Percentiles rank a stretch among this genome's conserved stretches.
Evolutionary conservation across 1,284 basidiomycete genomes (phyloP).

Genomic region (Albatrellus sp.): DNA sequence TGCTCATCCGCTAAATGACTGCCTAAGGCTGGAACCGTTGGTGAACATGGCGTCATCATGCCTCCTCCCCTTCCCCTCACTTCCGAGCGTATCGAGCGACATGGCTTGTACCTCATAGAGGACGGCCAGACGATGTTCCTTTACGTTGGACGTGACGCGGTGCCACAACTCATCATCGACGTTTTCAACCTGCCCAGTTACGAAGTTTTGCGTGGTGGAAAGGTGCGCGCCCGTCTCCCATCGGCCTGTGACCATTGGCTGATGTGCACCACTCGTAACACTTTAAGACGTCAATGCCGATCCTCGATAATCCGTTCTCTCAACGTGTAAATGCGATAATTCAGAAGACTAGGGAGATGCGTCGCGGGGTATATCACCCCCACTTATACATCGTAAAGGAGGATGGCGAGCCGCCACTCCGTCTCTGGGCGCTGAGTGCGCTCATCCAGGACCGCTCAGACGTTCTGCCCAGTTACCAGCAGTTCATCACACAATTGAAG

Average conservation of each 20-base stretch:
- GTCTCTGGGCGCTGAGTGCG: constrained; percentile 89
- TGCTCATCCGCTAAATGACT: constrained; percentile 2
- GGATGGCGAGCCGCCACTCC: constrained; percentile 89
- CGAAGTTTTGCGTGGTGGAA: constrained; percentile 82
- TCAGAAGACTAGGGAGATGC: constrained; percentile 84
- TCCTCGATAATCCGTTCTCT: constrained; percentile 87
- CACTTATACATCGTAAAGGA: constrained; percentile 98
- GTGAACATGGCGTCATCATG: constrained; percentile 72
- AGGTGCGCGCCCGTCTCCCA: constrained; percentile 35
- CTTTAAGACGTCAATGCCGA: constrained; percentile 67
- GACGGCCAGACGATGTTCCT: constrained; percentile 97
- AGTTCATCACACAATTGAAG: constrained; percentile 73
- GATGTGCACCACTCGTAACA: too few relatives aligned
- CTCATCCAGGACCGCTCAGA: constrained; percentile 96
- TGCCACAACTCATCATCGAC: constrained; percentile 87
- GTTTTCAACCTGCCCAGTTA: constrained; percentile 90
- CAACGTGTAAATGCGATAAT: constrained; percentile 89
- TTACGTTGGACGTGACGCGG: constrained; percentile 94
- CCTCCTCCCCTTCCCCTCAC: constrained; percentile 85
- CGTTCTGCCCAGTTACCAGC: constrained; percentile 89
- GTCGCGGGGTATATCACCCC: constrained; percentile 84
- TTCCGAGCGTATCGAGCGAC: constrained; percentile 87
- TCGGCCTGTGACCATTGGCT: too few relatives aligned
- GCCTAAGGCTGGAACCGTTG: constrained; percentile 65
- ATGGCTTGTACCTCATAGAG: constrained; percentile 95